Base-by-base conservation (phyloP, 2,329 filamentous ascomycete genomes). In the Bipolaris cookei region DNA sequence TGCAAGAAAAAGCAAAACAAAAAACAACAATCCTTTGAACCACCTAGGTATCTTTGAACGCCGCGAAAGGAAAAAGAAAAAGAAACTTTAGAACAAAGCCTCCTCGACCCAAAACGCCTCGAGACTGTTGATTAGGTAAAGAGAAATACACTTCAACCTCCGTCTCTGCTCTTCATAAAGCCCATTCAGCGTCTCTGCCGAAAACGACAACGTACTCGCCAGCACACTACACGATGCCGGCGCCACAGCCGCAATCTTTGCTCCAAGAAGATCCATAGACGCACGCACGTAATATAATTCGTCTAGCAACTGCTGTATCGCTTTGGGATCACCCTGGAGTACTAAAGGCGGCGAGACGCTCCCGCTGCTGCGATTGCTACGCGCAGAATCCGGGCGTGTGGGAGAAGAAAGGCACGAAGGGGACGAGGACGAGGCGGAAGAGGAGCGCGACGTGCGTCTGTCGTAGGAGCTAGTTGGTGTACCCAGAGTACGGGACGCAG, bases 91-190 rank as follows among this genome's bases (percentile, higher is more conserved):
- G n/a, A 18, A 32, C 2, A 20, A 37, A 34, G 14, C 13, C 18
- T 47, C 44, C 18, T 47, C 44, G 1, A 47, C 44, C 44, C 44
- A 47, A 37, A 47, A 47, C 18, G 32, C 44, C 32, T 47, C 37
- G 3, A 47, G 20, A 3, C 10, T 47, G 16, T 47, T 47, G 6
- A 47, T 47, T 32, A 47, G 25, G 3, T 47, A 20, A 13, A 47
- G 18, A 4, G 44, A 37, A 11, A 37, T 37, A n/a, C 30, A 20
- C 11, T 23, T 47, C 30, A 47, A 6, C 1, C 44, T 20, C 21
- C 13, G 28, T 2, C 44, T 32, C 21, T 47, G 44, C 44, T 47
- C 32, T 1, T 47, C 44, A 14, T 47, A 37, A 5, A 47, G 20
- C 18, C 14, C 10, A 3, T 47, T 47, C 18, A 47, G 13, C 4